Evolutionary conservation across 1,284 basidiomycete species (phyloP).

Genomic region (Polyporus tsugae): DNA sequence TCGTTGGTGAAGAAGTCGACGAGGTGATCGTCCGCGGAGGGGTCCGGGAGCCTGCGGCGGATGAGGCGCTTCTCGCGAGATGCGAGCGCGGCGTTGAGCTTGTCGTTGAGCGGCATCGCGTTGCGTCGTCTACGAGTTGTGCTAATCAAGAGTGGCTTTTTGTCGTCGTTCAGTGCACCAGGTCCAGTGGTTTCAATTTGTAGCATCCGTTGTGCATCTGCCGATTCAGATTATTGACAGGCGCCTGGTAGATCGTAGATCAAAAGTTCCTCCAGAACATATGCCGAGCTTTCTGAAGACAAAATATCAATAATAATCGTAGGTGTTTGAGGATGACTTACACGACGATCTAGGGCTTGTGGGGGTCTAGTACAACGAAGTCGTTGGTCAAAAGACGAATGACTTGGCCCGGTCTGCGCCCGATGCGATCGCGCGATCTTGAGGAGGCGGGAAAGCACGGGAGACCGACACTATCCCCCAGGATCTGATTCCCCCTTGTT

Average conservation of each 20-base stretch:
- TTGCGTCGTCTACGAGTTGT: not conserved
- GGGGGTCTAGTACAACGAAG: not conserved
- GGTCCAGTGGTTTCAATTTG: not conserved
- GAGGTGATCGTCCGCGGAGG: slow-evolving; percentile 47
- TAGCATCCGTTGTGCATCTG: too few relatives aligned
- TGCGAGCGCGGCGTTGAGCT: slow-evolving; percentile 57
- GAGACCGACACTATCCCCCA: not conserved
- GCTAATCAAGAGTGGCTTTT: not conserved
- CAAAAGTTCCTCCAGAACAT: not conserved
- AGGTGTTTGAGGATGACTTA: not conserved
- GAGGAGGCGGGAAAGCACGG: not conserved
- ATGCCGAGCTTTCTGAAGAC: not conserved
- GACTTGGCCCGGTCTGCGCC: not conserved
- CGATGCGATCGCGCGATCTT: not conserved
- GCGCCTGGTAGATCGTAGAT: slow-evolving; percentile 6
- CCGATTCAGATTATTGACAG: not conserved
- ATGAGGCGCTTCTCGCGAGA: slow-evolving; percentile 72
- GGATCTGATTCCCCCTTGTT: too few relatives aligned
- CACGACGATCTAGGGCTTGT: not conserved
- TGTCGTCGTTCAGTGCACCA: not conserved
- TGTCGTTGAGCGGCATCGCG: slow-evolving; percentile 45
- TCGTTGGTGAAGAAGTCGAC: slow-evolving; percentile 93
- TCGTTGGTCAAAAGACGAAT: not conserved
- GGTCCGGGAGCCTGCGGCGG: slow-evolving; percentile 65
- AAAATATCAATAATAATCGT: not conserved